Evolutionary conservation across 225 moss, liverwort and hornwort genomes (phyloP).

Genomic region (Thuidium tamariscinum): DNA sequence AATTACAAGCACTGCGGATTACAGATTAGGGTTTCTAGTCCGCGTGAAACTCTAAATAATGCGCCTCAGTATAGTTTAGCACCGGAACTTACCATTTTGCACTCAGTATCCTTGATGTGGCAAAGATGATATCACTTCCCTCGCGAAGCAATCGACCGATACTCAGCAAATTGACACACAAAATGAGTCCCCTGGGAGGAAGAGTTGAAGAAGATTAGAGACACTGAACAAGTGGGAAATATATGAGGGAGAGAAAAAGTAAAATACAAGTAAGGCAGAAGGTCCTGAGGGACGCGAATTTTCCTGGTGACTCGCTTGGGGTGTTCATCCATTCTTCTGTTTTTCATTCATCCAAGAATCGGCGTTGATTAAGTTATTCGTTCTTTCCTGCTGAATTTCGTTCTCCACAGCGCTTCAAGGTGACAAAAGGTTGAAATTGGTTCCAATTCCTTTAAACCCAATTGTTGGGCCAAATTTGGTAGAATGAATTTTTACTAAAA

Average conservation of each 20-base stretch:
- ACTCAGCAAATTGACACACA: neutral
- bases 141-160: neutral
- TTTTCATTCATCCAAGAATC: neutral
- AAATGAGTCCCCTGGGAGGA: neutral
- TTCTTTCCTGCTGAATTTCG: neutral
- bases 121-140: neutral
- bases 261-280: neutral
- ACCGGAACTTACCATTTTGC: slow-evolving; percentile 5
- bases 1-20: neutral
- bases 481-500: too few relatives aligned
- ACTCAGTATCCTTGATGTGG: neutral
- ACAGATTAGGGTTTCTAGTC: neutral
- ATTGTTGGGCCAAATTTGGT: too few relatives aligned
- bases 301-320: neutral
- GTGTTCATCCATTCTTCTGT: neutral
- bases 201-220: neutral
- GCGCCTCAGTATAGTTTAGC: neutral
- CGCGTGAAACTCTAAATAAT: neutral
- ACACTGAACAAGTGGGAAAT: neutral
- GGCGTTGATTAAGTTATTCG: neutral
- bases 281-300: neutral
- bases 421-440: too few relatives aligned
- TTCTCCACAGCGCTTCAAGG: neutral
- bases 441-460: too few relatives aligned
- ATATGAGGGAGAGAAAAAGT: neutral